phyloP scores from a whole-genome alignment of 2,329 filamentous ascomycete genomes.

The Botryosphaeria agaves region DNA sequence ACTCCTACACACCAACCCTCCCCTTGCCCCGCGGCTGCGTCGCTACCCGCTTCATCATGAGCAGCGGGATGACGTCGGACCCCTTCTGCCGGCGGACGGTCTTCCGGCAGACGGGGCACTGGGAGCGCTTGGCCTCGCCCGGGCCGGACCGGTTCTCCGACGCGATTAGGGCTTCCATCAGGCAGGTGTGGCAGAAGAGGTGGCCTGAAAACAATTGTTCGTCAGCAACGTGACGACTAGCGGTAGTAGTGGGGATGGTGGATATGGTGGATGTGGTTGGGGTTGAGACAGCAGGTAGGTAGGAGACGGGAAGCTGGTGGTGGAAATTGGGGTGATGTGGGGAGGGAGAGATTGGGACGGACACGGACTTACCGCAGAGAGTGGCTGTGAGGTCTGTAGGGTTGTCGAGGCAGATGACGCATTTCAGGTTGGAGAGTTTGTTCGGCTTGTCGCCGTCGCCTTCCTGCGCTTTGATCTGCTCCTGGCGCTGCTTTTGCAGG shows the following conservation, averaged over 20 bases:
- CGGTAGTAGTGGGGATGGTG: neutral
- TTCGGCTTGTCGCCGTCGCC: conserved; percentile 12
- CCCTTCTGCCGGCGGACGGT: conserved; percentile 20
- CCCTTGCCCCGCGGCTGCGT: too few species aligned
- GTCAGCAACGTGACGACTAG: conserved; percentile 3
- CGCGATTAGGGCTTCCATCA: conserved; percentile 40
- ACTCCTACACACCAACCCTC: too few species aligned
- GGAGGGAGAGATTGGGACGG: neutral
- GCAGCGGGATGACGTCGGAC: conserved; percentile 22
- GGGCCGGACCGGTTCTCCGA: conserved; percentile 31
- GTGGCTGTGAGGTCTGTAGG: conserved; percentile 42
- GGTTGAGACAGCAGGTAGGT: too few species aligned
- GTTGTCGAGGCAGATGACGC: conserved; percentile 47
- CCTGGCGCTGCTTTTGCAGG: conserved; percentile 34
- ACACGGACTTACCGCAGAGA: conserved; percentile 34
- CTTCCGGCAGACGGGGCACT: conserved; percentile 32
- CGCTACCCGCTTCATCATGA: conserved; percentile 17
- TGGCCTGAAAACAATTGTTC: conserved; percentile 27
- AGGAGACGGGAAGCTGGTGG: too few species aligned
- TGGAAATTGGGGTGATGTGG: too few species aligned
- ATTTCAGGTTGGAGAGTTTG: conserved; percentile 32
- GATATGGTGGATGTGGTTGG: neutral
- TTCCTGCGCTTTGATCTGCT: conserved; percentile 30
- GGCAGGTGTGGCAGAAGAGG: conserved; percentile 46
- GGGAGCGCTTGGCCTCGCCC: conserved; percentile 22